Evolutionary conservation across 352 stramenopile genomes (phyloP).

Genomic region (Globisporangium radiosum): DNA sequence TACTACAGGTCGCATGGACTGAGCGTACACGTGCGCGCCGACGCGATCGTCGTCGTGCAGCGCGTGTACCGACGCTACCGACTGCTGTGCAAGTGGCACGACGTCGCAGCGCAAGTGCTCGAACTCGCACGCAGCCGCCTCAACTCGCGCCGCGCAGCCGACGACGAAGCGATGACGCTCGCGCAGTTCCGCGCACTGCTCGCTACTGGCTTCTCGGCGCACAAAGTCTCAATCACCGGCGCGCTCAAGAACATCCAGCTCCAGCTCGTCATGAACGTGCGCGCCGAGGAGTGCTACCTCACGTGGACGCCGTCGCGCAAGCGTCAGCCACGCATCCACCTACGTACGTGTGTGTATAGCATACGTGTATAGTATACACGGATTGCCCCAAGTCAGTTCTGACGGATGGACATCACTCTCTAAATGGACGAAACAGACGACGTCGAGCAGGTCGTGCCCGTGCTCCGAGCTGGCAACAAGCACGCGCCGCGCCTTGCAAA

Average conservation of each 20-base stretch:
- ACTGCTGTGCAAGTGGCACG: slow-evolving; percentile 31
- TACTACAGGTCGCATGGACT: slow-evolving; percentile 14
- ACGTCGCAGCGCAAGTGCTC: slow-evolving; percentile 28
- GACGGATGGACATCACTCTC: too few relatives aligned
- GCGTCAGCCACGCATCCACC: slow-evolving; percentile 44
- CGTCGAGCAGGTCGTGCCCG: slow-evolving; percentile 46
- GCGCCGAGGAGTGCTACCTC: slow-evolving; percentile 52
- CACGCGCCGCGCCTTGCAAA: slow-evolving; percentile 37
- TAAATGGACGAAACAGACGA: slow-evolving; percentile 30
- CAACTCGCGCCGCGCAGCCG: slow-evolving; percentile 12
- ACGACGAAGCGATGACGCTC: slow-evolving; percentile 41
- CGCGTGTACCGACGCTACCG: slow-evolving; percentile 40
- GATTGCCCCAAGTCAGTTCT: too few relatives aligned
- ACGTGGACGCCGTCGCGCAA: slow-evolving; percentile 74
- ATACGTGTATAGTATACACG: too few relatives aligned
- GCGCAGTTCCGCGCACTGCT: slow-evolving; percentile 49
- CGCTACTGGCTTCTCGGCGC: slow-evolving; percentile 40
- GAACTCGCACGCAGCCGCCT: slow-evolving; percentile 31
- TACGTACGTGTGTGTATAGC: slow-evolving; percentile 30
- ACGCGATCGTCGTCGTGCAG: slow-evolving; percentile 21
- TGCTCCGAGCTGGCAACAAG: slow-evolving; percentile 44
- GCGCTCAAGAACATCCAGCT: slow-evolving; percentile 61
- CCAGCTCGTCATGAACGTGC: slow-evolving; percentile 34
- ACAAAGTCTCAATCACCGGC: slow-evolving; percentile 67
- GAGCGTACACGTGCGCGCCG: slow-evolving; percentile 12